These are phyloP conservation scores for Forsythia suspensa DNA, from an alignment of 257 asterid genomes.

Conservation along the genomic window DNA sequence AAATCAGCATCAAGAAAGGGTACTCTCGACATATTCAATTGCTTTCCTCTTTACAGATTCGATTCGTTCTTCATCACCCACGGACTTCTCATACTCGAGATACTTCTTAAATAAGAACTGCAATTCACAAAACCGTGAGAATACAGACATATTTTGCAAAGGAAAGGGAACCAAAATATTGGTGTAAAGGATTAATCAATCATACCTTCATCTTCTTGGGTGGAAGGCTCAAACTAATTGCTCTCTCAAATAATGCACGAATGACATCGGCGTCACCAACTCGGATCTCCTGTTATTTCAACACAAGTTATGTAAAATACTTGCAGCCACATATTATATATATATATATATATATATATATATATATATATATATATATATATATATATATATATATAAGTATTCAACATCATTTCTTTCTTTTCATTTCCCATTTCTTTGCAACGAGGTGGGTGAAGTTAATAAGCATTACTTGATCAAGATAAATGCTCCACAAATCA, in stretches of 20 bases:
- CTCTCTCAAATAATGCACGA: conserved; percentile 90
- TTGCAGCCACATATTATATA: neutral
- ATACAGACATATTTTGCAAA: neutral
- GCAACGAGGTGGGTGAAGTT: neutral
- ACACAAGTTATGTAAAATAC: conserved; percentile 13
- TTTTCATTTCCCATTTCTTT: neutral
- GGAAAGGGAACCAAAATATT: neutral
- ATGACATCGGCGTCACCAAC: conserved; percentile 71
- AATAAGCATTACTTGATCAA: conserved; percentile 67
- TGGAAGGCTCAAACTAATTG: conserved; percentile 77
- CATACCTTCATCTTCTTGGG: conserved; percentile 89
- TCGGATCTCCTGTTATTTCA: conserved; percentile 70
- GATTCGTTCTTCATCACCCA: conserved; percentile 63
- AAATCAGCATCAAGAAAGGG: conserved; percentile 40
- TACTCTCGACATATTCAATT: conserved; percentile 70
- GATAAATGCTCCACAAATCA: conserved; percentile 89
- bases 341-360: neutral
- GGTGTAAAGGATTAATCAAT: neutral
- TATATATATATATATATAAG: neutral
- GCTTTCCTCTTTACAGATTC: conserved; percentile 79
- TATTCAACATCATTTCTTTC: neutral
- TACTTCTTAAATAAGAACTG: conserved; percentile 90
- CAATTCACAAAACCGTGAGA: conserved; percentile 22
- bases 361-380: neutral
- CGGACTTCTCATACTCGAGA: conserved; percentile 67